Conservation (phyloP, 495 filamentous ascomycete species). For the Talaromyces thailandensis region DNA sequence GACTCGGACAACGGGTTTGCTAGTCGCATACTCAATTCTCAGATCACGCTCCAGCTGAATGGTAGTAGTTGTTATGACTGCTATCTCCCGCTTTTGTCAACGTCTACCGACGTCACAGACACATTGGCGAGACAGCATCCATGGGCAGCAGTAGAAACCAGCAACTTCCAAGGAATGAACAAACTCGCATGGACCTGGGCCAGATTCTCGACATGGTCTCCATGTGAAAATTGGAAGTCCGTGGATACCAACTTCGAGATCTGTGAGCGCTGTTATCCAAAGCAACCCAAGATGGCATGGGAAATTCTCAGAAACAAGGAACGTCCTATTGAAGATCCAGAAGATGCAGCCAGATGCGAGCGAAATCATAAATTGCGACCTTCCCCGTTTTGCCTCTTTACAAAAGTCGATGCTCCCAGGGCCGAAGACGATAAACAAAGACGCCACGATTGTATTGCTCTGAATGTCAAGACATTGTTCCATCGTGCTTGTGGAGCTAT, state of each 20-base stretch:
- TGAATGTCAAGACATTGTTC: conserved; percentile 47
- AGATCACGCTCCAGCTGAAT: background rate
- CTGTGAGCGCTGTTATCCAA: conserved; percentile 35
- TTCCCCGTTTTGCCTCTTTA: conserved; percentile 33
- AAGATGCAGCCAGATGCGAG: conserved; percentile 37
- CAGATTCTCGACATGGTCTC: background rate
- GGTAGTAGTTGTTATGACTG: background rate
- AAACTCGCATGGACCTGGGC: conserved; percentile 2
- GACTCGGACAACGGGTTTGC: background rate
- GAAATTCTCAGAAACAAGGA: conserved; percentile 8
- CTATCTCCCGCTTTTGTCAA: background rate
- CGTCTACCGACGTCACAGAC: background rate
- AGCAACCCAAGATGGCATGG: conserved; percentile 33
- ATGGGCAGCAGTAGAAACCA: background rate
- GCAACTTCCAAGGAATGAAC: background rate
- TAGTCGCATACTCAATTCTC: background rate
- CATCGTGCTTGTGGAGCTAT: conserved; percentile 40
- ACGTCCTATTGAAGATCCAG: conserved; percentile 28
- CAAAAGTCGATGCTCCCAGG: conserved; percentile 11
- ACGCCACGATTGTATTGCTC: conserved; percentile 32
- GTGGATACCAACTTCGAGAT: background rate
- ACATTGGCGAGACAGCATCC: background rate
- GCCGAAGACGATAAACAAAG: conserved; percentile 12
- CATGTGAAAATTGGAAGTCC: conserved; percentile 1
- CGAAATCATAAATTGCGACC: conserved; percentile 40